Base-by-base conservation (phyloP, 106 monocot genomes). In the Dendrobium chrysotoxum region DNA sequence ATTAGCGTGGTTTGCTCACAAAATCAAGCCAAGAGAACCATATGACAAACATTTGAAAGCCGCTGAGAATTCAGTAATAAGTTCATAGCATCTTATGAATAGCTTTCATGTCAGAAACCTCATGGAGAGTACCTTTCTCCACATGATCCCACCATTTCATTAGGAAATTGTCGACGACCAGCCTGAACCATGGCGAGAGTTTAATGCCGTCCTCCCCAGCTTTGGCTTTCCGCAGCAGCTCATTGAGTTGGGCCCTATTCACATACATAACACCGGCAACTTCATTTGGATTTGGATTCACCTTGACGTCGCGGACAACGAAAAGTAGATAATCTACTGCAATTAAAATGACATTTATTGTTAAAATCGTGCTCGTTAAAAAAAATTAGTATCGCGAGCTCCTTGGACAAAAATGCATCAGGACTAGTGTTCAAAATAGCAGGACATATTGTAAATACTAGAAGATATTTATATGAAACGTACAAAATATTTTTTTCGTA, bases 321-420 rank as follows among this genome's bases (percentile, higher is more conserved):
- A 98, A 98, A 7, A 98, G 92, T 21, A 98, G 66, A 80, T 94
- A 98, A 84, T 98, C 97, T 84, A 98, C 97, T 98, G 86, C 92
- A 82, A 70, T 70, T 4, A 15, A 13, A 70, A 64, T 6, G 7
- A 10, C 64, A 4, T 64, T 4, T 26, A 26, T 64, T 4, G 26
- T 64, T 64, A 64, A 64, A 25, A 64, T 35, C 35, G 2, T 35
- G 35, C 35, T 35, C 1, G 35, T 35, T 35, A 35, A 35, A 35
- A 2, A 35, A 35, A 35, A 35, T 35, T 35, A 35, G 2, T 2
- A 35, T 35, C 35, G 35, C 1, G 1, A 35, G 35, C 35, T 35
- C 35, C 2, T 35, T 35, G 35, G 35, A 35, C 35, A 35, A 35
- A 35, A 35, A 35, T 35, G 35, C 35, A 35, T 35, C 35, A 35